Evolutionary conservation across 2,329 filamentous ascomycete species (phyloP).

Genomic region (Rhynchosporium agropyri): DNA sequence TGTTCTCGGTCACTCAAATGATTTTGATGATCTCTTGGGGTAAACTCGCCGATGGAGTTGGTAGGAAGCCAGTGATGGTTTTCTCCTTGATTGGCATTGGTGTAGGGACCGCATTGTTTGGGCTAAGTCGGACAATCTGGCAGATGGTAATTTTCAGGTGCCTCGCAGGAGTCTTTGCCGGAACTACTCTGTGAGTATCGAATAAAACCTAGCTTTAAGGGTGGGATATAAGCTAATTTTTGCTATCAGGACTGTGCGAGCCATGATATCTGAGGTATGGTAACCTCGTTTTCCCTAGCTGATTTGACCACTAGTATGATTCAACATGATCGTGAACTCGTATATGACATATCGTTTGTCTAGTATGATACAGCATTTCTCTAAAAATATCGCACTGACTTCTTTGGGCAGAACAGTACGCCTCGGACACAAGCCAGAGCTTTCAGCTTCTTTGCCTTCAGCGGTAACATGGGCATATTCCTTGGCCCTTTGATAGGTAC

Average conservation of each 20-base stretch:
- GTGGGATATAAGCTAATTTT: not conserved
- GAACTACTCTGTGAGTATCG: slow-evolving; percentile 61
- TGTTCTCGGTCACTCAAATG: slow-evolving; percentile 78
- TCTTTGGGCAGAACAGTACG: slow-evolving; percentile 59
- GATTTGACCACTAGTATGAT: too few species aligned
- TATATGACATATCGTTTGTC: too few species aligned
- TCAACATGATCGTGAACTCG: too few species aligned
- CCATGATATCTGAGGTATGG: slow-evolving; percentile 66
- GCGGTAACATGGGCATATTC: slow-evolving; percentile 73
- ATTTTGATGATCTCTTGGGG: slow-evolving; percentile 78
- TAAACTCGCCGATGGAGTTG: slow-evolving; percentile 65
- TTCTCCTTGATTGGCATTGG: slow-evolving; percentile 66
- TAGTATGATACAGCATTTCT: not conserved
- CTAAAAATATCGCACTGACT: not conserved
- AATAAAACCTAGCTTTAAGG: not conserved
- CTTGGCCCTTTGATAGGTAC: slow-evolving; percentile 57
- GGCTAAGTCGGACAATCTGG: slow-evolving; percentile 64
- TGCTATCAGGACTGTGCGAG: slow-evolving; percentile 58
- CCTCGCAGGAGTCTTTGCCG: slow-evolving; percentile 72
- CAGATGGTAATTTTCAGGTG: slow-evolving; percentile 77
- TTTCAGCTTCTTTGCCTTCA: slow-evolving; percentile 78
- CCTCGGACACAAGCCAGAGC: slow-evolving; percentile 69
- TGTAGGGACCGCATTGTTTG: slow-evolving; percentile 65
- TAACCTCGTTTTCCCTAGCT: too few species aligned
- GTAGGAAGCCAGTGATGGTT: slow-evolving; percentile 73